Evolutionary conservation across 495 filamentous ascomycete genomes (phyloP).

Genomic region (Penicillium parvum): DNA sequence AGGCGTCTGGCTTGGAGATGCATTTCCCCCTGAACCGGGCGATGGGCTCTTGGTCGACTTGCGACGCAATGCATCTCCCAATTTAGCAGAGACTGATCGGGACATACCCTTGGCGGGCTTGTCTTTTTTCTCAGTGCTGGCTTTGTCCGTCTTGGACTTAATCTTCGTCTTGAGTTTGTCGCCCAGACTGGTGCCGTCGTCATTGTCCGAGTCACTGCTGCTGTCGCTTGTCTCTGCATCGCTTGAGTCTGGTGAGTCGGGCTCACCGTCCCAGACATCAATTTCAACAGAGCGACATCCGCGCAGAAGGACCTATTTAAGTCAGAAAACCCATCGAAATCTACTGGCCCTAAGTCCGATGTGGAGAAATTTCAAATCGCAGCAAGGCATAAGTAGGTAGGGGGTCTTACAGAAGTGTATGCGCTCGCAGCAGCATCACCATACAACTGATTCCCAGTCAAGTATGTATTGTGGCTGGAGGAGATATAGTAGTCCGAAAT

Average conservation of each 20-base stretch:
- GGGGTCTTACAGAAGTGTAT: constrained; percentile 68
- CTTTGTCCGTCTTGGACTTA: constrained; percentile 20
- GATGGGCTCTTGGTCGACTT: constrained; percentile 8
- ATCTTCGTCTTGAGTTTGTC: constrained; percentile 13
- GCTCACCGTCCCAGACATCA: constrained; percentile 88
- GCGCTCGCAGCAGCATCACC: constrained; percentile 75
- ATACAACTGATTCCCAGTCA: constrained; percentile 87
- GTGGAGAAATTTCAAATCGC: too few relatives aligned
- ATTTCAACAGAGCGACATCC: constrained; percentile 95
- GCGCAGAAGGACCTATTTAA: constrained; percentile 56
- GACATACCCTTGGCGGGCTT: constrained; percentile 14
- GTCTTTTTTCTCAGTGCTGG: constrained; percentile 13
- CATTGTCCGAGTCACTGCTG: constrained; percentile 23
- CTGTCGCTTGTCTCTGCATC: constrained; percentile 23
- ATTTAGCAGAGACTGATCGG: constrained; percentile 20
- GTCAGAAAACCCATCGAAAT: too few relatives aligned
- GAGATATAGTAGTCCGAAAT: constrained; percentile 87
- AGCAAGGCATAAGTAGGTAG: too few relatives aligned
- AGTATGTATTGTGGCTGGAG: constrained; percentile 92
- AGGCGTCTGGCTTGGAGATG: constrained; percentile 15
- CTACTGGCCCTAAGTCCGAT: too few relatives aligned
- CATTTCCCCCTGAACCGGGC: background rate
- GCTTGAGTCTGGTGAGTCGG: constrained; percentile 28
- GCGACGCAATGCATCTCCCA: constrained; percentile 23
- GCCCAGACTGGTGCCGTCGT: constrained; percentile 4